phyloP scores from a whole-genome alignment of 805 yeast species.

The Suhomyces vadensis region DNA sequence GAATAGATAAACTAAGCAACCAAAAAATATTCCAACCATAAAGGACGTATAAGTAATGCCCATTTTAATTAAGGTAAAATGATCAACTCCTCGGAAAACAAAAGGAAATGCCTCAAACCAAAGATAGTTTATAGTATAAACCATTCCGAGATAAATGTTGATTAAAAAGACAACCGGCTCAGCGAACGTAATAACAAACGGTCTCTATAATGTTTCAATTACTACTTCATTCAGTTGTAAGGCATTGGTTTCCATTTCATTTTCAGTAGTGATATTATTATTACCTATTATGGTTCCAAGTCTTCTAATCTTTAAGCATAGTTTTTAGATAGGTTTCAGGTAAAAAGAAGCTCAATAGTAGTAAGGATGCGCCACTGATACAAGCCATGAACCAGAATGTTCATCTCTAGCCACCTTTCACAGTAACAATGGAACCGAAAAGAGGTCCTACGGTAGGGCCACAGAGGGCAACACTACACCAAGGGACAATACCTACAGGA shows the following conservation, averaged over 20 bases:
- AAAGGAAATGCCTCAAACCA: slow-evolving; percentile 67
- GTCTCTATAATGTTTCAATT: slow-evolving; percentile 46
- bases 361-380: slow-evolving; percentile 37
- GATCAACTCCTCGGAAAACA: slow-evolving; percentile 45
- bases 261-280: slow-evolving; percentile 41
- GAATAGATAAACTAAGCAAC: slow-evolving; percentile 12
- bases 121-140: slow-evolving; percentile 53
- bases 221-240: slow-evolving; percentile 20
- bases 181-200: slow-evolving; percentile 46
- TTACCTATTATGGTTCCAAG: slow-evolving; percentile 52
- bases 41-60: slow-evolving; percentile 51
- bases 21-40: slow-evolving; percentile 42
- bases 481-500: slow-evolving; percentile 49
- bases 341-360: slow-evolving; percentile 35
- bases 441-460: slow-evolving; percentile 62
- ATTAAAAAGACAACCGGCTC: slow-evolving; percentile 62
- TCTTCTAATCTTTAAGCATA: slow-evolving; percentile 48
- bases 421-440: slow-evolving; percentile 52
- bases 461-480: slow-evolving; percentile 55
- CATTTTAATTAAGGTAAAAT: slow-evolving; percentile 48
- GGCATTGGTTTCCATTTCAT: slow-evolving; percentile 33
- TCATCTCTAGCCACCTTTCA: slow-evolving; percentile 53
- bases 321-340: slow-evolving; percentile 53
- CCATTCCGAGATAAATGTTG: slow-evolving; percentile 51
- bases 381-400: slow-evolving; percentile 53